Conservation (phyloP, 306 rosid species). For the Inga leiocalycina region DNA sequence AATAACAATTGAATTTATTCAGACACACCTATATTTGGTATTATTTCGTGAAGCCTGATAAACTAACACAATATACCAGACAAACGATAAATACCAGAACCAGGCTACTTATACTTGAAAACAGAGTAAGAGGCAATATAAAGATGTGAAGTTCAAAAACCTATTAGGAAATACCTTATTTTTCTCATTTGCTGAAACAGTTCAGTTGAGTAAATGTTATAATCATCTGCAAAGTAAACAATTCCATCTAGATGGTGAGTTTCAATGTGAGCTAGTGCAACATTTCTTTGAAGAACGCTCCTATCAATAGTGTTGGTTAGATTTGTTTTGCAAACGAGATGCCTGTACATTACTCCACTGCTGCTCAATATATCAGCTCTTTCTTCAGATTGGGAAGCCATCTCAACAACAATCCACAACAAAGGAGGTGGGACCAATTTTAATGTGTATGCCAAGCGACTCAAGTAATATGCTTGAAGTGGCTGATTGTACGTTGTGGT, state of each 20-base stretch:
- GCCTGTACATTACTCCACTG: slow-evolving; percentile 81
- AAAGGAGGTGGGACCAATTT: slow-evolving; percentile 67
- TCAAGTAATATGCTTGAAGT: slow-evolving; percentile 76
- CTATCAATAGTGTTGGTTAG: slow-evolving; percentile 53
- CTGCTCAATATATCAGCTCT: slow-evolving; percentile 71
- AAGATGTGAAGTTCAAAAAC: slow-evolving; percentile 1
- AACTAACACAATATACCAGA: slow-evolving; percentile 1
- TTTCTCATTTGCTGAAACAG: slow-evolving; percentile 83
- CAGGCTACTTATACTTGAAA: slow-evolving; percentile 4
- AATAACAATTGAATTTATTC: background rate
- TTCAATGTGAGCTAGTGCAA: slow-evolving; percentile 80
- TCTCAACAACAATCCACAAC: slow-evolving; percentile 90
- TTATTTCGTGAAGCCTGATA: background rate
- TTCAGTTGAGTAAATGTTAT: slow-evolving; percentile 59
- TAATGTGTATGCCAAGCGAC: slow-evolving; percentile 67
- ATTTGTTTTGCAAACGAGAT: slow-evolving; percentile 71
- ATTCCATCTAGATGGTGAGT: slow-evolving; percentile 89
- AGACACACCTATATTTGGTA: background rate
- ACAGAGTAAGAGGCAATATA: slow-evolving; percentile 12
- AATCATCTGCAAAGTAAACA: slow-evolving; percentile 81
- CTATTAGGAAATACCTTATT: slow-evolving; percentile 62
- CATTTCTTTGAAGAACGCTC: slow-evolving; percentile 70
- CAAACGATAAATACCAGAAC: slow-evolving; percentile 12
- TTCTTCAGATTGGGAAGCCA: slow-evolving; percentile 80
- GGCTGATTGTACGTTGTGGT: slow-evolving; percentile 62